Conservation (phyloP, 2,329 filamentous ascomycete species). For the Fusarium sp. region DNA sequence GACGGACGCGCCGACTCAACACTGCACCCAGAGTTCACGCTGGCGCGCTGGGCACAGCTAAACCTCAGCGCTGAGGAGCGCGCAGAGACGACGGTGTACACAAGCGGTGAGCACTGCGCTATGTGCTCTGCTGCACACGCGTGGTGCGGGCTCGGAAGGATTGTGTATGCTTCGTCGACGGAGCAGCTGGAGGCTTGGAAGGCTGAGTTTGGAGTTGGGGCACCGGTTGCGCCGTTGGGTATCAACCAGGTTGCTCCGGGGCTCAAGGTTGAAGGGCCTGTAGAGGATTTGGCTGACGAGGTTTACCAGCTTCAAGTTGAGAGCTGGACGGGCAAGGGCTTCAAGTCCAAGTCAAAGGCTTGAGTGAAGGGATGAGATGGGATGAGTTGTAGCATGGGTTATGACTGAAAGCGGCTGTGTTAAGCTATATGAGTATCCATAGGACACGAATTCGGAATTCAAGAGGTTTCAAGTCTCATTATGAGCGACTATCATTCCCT, state of each 20-base stretch:
- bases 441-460: background rate
- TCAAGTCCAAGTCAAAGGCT: conserved; percentile 22
- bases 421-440: background rate
- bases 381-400: background rate
- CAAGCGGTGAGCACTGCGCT: conserved; percentile 55
- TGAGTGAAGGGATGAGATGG: background rate
- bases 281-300: conserved; percentile 48
- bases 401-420: background rate
- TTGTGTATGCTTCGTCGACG: conserved; percentile 53
- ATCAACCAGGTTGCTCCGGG: conserved; percentile 51
- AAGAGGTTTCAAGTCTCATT: background rate
- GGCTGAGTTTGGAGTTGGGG: conserved; percentile 45
- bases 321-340: conserved; percentile 33
- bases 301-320: conserved; percentile 50
- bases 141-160: conserved; percentile 53
- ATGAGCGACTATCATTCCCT: background rate
- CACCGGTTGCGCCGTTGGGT: conserved; percentile 43
- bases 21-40: conserved; percentile 54
- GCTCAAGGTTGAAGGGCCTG: conserved; percentile 49
- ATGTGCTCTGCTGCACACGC: conserved; percentile 56
- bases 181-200: conserved; percentile 49
- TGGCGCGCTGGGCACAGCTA: conserved; percentile 56
- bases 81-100: conserved; percentile 54
- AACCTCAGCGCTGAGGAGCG: conserved; percentile 55
- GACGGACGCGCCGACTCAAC: conserved; percentile 50